Percentiles rank a stretch among this genome's conserved stretches.
Evolutionary conservation across 345 rosid species (phyloP).

Genomic region (Salix purpurea): DNA sequence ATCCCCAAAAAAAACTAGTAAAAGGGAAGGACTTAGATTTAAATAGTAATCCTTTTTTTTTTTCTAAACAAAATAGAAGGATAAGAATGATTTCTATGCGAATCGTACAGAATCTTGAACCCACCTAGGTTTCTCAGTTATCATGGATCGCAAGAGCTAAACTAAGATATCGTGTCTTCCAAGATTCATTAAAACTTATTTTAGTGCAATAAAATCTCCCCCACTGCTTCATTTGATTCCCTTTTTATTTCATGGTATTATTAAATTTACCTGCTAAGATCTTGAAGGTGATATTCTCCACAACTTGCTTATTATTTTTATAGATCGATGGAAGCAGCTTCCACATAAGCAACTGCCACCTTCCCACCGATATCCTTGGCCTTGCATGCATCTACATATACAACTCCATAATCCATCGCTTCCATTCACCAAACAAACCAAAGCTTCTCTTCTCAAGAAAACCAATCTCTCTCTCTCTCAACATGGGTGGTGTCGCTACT

Average conservation of each 20-base stretch:
- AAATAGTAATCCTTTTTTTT: too few relatives aligned
- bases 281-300: constrained; percentile 6
- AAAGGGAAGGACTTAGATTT: too few relatives aligned
- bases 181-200: neutral
- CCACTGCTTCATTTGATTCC: constrained; percentile 3
- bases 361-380: neutral
- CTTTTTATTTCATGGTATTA: constrained; percentile 4
- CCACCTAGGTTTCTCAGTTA: too few relatives aligned
- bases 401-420: neutral
- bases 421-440: constrained; percentile 5
- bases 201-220: constrained; percentile 6
- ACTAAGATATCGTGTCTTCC: too few relatives aligned
- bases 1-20: too few relatives aligned
- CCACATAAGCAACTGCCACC: constrained; percentile 8
- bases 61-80: too few relatives aligned
- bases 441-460: neutral
- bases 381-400: neutral
- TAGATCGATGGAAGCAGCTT: neutral
- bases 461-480: neutral
- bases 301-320: neutral
- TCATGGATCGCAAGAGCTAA: too few relatives aligned
- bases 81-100: too few relatives aligned
- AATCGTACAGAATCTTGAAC: too few relatives aligned
- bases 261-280: neutral
- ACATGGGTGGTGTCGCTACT: constrained; percentile 34